These are phyloP conservation scores for Marvania coccoides DNA, from an alignment of 139 green algal genomes.

Conservation along the genomic window DNA sequence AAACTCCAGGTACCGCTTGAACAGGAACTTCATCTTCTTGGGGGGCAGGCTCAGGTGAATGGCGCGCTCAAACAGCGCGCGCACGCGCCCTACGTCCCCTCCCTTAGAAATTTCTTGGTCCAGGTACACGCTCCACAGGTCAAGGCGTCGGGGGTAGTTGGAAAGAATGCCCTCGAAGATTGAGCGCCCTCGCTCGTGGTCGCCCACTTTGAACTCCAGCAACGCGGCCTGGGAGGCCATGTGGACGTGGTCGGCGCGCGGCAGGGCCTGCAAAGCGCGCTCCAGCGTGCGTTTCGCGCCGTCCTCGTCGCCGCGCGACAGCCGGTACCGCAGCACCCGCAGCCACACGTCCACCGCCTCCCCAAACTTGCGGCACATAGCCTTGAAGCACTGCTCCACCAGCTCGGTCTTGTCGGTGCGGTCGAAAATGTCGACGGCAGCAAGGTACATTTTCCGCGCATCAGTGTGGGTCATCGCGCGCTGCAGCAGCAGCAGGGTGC, in stretches of 20 bases:
- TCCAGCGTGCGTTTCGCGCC: constrained; percentile 54
- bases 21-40: constrained; percentile 93
- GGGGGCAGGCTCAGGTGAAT: constrained; percentile 72
- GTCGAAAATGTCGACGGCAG: constrained; percentile 51
- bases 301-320: constrained; percentile 33
- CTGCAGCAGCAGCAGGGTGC: constrained; percentile 68
- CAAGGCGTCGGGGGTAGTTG: constrained; percentile 88
- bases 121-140: constrained; percentile 94
- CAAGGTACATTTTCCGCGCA: constrained; percentile 72
- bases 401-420: constrained; percentile 30
- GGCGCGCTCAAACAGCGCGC: constrained; percentile 81
- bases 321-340: constrained; percentile 39
- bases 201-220: constrained; percentile 75
- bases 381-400: constrained; percentile 50
- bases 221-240: constrained; percentile 67
- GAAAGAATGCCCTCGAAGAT: constrained; percentile 86
- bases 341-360: constrained; percentile 83
- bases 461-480: constrained; percentile 68
- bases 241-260: constrained; percentile 90
- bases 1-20: constrained; percentile 85
- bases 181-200: constrained; percentile 60
- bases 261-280: constrained; percentile 57
- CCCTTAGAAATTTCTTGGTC: constrained; percentile 70
- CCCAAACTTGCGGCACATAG: constrained; percentile 76
- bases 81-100: constrained; percentile 31